Evolutionary conservation across 73 alveolate species (phyloP).

Genomic region (Tetrahymena thermophila): DNA sequence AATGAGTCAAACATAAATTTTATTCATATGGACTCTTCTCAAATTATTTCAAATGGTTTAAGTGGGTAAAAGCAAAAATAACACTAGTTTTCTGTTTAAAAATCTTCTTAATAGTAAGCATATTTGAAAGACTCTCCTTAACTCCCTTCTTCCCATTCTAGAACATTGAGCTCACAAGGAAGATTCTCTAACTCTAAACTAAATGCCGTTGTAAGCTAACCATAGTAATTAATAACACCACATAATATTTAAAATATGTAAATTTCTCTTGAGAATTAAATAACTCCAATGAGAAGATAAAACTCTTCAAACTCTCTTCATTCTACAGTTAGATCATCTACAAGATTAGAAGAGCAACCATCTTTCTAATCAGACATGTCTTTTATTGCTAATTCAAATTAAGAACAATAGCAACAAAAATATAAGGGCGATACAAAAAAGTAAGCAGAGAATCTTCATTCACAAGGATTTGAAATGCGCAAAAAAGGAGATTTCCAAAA

Average conservation of each 20-base stretch:
- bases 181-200: background rate
- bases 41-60: background rate
- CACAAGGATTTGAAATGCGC: conserved; percentile 68
- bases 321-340: background rate
- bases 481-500: conserved; percentile 69
- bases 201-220: background rate
- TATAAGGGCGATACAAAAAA: background rate
- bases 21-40: background rate
- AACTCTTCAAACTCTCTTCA: background rate
- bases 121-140: background rate
- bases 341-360: background rate
- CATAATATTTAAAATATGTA: background rate
- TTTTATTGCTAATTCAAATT: background rate
- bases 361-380: background rate
- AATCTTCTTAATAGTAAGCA: background rate
- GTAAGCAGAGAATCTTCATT: conserved; percentile 57
- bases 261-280: background rate
- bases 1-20: background rate
- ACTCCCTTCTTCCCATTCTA: background rate
- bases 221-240: background rate
- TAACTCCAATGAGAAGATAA: background rate
- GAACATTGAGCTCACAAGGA: background rate
- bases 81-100: background rate
- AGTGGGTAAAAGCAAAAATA: background rate
- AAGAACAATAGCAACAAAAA: background rate